Conservation (phyloP, 2,329 filamentous ascomycete species). For the Dactylellina cionopaga region DNA sequence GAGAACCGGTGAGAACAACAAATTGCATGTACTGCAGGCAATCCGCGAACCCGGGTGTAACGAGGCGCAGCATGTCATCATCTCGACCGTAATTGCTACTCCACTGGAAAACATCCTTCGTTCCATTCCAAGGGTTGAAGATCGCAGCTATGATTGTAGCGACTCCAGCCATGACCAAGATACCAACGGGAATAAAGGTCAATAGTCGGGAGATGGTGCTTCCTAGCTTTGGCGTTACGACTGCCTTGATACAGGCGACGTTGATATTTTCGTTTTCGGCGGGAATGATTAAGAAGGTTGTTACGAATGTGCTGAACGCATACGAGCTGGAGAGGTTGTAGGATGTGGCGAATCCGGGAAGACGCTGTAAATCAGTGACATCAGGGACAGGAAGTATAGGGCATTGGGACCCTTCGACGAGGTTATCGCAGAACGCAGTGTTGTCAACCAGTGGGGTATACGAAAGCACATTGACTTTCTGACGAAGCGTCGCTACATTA, state of each 20-base stretch:
- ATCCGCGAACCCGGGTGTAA: conserved; percentile 95
- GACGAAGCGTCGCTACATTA: conserved; percentile 41
- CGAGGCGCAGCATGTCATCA: conserved; percentile 85
- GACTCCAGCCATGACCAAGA: conserved; percentile 80
- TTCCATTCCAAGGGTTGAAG: conserved; percentile 88
- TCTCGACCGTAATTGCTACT: conserved; percentile 98
- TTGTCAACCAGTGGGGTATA: conserved; percentile 36
- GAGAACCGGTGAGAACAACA: conserved; percentile 82
- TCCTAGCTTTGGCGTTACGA: conserved; percentile 84
- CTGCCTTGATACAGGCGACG: conserved; percentile 83
- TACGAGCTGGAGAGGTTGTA: conserved; percentile 84
- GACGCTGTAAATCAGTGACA: conserved; percentile 58
- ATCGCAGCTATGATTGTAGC: conserved; percentile 86
- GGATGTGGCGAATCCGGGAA: conserved; percentile 78
- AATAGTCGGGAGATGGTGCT: conserved; percentile 62
- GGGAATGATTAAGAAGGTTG: conserved; percentile 78
- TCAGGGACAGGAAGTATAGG: conserved; percentile 20
- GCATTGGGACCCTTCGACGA: conserved; percentile 22
- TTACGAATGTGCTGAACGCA: conserved; percentile 81
- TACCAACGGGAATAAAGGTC: conserved; percentile 76
- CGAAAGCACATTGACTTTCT: conserved; percentile 47
- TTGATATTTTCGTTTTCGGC: conserved; percentile 71
- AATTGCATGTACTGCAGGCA: conserved; percentile 98
- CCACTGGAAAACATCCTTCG: conserved; percentile 89
- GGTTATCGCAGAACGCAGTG: conserved; percentile 31